Base-by-base conservation (phyloP, 257 asterid genomes). In the Gentiana macrophylla region DNA sequence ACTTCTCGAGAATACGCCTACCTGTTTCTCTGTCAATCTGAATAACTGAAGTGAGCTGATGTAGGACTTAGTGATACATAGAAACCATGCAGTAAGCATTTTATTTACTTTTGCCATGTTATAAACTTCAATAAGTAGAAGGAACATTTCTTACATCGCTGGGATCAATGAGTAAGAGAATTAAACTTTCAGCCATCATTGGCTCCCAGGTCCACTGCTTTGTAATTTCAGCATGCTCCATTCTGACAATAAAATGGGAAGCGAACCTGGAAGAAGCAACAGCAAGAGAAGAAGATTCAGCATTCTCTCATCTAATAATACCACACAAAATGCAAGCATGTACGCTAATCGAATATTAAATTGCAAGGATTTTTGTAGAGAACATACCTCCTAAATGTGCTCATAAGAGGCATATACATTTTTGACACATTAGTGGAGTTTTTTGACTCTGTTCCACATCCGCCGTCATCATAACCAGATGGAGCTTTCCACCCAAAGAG, bases 161-260 rank as follows among this genome's bases (percentile, higher is more conserved):
- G 59, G 88, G 89, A 79, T 91, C 98, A 78, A 81, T 79, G 65
- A 91, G 94, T 72, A 85, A 72, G 73, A 91, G 98, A 62, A 85
- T 77, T 84, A 91, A 73, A 74, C 95, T 78, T 58, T 73, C 74
- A 70, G 90, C 84, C 94, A 87, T 91, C 86, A 74, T 50, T 32
- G 97, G 94, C 62, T 91, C 98, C 98, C 98, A 91, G 62, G 77
- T 78, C 97, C 94, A 91, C 82, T 81, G 88, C 80, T 79, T 81
- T 75, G 72, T 67, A 50, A 84, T 73, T 70, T 70, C 90, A 59
- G 68, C 80, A 73, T 78, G 83, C 76, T 82, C 95, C 94, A 87
- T 76, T 69, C 74, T 77, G 74, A 78, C 74, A 73, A 74, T 62
- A 74, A 74, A 91, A 66, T 87, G 80, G 54, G 82, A 77, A 59